Evolutionary conservation across 208 protist species (phyloP).

Genomic region (Balamuthia mandrillaris): DNA sequence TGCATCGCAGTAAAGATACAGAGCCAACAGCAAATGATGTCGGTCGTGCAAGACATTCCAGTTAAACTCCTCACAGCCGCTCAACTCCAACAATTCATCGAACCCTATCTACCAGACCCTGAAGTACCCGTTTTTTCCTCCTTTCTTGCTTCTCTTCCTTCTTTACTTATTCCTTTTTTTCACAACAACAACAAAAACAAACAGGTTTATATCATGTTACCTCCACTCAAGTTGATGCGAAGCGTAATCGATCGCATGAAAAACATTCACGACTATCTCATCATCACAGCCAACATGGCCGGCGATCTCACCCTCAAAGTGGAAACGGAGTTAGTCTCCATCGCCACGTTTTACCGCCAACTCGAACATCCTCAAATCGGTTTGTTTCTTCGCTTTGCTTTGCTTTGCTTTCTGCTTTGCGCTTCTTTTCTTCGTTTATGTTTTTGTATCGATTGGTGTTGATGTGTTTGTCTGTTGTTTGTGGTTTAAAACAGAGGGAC

Average conservation of each 20-base stretch:
- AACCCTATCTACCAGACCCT: constrained; percentile 47
- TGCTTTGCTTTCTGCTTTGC: background rate
- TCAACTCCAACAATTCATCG: constrained; percentile 34
- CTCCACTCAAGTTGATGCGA: constrained; percentile 48
- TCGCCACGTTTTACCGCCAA: constrained; percentile 50
- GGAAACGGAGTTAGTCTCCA: constrained; percentile 43
- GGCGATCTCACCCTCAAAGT: constrained; percentile 48
- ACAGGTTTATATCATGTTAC: constrained; percentile 46
- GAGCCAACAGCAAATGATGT: constrained; percentile 6
- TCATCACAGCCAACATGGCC: constrained; percentile 47
- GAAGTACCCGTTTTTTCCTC: no score
- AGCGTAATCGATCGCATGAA: constrained; percentile 58
- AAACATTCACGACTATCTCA: constrained; percentile 49
- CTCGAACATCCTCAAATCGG: constrained; percentile 44
- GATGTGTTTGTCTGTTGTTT: background rate
- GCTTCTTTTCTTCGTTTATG: no score
- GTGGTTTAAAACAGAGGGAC: background rate
- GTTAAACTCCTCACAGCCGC: constrained; percentile 37
- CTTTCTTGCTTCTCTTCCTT: no score
- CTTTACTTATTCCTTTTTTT: background rate
- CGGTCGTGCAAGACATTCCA: constrained; percentile 51
- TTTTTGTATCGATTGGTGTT: no score
- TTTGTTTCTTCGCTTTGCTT: background rate
- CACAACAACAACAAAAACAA: background rate
- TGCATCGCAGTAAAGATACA: constrained; percentile 4